Conservation (phyloP, 164 flowering plant genomes). For the Umbilicus rupestris region DNA sequence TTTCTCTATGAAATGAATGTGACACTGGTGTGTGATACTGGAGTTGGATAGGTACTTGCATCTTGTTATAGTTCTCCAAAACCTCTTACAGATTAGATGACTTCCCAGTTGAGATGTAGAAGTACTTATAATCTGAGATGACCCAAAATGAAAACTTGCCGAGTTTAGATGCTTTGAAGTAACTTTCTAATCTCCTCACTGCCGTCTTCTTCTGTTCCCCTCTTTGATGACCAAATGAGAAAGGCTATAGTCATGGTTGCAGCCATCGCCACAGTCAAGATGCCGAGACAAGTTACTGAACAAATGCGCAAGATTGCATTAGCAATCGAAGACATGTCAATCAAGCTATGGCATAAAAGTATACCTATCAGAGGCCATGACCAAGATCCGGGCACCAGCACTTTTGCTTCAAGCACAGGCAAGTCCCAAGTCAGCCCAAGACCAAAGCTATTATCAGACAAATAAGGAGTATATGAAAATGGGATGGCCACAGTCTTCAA, state of each 20-base stretch:
- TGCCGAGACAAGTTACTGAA: background rate
- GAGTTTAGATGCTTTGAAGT: background rate
- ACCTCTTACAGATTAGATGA: too few relatives aligned
- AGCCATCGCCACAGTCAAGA: background rate
- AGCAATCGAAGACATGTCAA: background rate
- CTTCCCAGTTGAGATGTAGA: too few relatives aligned
- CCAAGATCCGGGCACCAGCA: background rate
- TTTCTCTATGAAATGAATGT: too few relatives aligned
- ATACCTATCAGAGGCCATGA: background rate
- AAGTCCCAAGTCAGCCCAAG: conserved; percentile 37
- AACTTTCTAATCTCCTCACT: background rate
- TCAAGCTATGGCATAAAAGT: background rate
- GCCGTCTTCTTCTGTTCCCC: background rate
- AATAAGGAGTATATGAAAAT: conserved; percentile 31
- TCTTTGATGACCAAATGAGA: background rate
- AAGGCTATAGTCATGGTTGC: background rate
- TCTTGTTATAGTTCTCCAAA: too few relatives aligned
- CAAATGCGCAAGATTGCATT: background rate
- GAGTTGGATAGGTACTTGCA: too few relatives aligned
- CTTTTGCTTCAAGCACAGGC: conserved; percentile 4
- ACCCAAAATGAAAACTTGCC: too few relatives aligned
- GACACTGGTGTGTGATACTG: too few relatives aligned
- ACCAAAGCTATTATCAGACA: conserved; percentile 31
- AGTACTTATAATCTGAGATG: too few relatives aligned
- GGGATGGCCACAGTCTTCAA: conserved; percentile 33